Percentiles rank a stretch among this genome's conserved stretches.
phyloP scores from a whole-genome alignment of 2,329 filamentous ascomycete genomes.

The Venturia asperata region DNA sequence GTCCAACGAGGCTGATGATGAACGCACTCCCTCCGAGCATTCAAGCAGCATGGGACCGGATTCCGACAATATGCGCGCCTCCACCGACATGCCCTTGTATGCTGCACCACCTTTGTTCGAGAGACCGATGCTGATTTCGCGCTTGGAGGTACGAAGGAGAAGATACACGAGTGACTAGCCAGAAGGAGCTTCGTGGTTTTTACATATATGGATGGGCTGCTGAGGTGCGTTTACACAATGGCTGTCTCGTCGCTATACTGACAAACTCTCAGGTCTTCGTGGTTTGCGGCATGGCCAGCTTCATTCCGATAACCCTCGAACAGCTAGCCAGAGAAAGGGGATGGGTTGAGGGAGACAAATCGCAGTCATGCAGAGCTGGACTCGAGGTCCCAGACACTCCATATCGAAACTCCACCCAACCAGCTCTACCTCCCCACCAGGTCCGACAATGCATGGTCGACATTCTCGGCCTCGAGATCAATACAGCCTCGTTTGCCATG shows the following conservation, averaged over 20 bases:
- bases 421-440: slow-evolving; percentile 24
- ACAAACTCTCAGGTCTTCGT: slow-evolving; percentile 14
- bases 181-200: slow-evolving; percentile 84
- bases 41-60: slow-evolving; percentile 30
- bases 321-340: slow-evolving; percentile 89
- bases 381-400: slow-evolving; percentile 11
- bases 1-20: slow-evolving; percentile 40
- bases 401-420: slow-evolving; percentile 17
- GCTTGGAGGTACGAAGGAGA: slow-evolving; percentile 60
- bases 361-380: slow-evolving; percentile 63
- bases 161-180: slow-evolving; percentile 80
- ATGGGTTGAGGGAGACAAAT: slow-evolving; percentile 71
- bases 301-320: slow-evolving; percentile 92
- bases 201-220: slow-evolving; percentile 95
- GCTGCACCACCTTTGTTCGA: neutral
- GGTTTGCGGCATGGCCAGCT: slow-evolving; percentile 72
- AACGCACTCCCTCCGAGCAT: slow-evolving; percentile 30
- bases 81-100: slow-evolving; percentile 3
- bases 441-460: slow-evolving; percentile 70
- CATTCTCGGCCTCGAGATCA: slow-evolving; percentile 77
- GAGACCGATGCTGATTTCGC: neutral
- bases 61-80: neutral
- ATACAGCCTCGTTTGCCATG: slow-evolving; percentile 96
- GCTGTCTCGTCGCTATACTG: neutral
- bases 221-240: slow-evolving; percentile 43